Conservation (phyloP, 305 asterid genomes). For the Fraxinus latifolia region DNA sequence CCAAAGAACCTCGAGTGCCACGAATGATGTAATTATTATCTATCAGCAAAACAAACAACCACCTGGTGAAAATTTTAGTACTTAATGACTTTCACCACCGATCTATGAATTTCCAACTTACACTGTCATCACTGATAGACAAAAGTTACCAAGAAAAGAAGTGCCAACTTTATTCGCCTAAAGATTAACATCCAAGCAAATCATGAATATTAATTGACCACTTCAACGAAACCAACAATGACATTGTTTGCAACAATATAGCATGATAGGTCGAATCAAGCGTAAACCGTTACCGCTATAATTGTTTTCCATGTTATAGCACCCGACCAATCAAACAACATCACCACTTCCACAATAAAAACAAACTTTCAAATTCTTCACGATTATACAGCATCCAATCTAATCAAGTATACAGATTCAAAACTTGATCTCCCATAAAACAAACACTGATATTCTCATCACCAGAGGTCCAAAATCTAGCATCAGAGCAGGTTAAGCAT, state of each 20-base stretch:
- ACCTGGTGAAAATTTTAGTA: neutral
- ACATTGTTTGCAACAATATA: neutral
- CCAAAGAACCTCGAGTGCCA: neutral
- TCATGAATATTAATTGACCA: neutral
- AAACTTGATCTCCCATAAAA: neutral
- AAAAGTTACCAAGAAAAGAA: neutral
- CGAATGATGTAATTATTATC: neutral
- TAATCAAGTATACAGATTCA: neutral
- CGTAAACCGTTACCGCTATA: neutral
- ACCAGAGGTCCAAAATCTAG: neutral
- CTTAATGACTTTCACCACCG: neutral
- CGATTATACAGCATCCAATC: neutral
- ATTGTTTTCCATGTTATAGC: neutral
- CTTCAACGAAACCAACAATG: neutral
- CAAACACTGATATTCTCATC: neutral
- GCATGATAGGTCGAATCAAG: neutral
- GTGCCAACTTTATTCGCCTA: neutral
- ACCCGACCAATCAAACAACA: neutral
- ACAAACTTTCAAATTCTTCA: neutral
- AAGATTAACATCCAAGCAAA: neutral
- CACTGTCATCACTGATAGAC: neutral
- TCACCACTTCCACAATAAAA: neutral
- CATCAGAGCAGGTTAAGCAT: neutral
- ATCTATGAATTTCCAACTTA: neutral
- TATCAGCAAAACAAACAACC: neutral